Evolutionary conservation across 2,329 filamentous ascomycete genomes (phyloP).

Genomic region (Sclerotinia trifoliorum): DNA sequence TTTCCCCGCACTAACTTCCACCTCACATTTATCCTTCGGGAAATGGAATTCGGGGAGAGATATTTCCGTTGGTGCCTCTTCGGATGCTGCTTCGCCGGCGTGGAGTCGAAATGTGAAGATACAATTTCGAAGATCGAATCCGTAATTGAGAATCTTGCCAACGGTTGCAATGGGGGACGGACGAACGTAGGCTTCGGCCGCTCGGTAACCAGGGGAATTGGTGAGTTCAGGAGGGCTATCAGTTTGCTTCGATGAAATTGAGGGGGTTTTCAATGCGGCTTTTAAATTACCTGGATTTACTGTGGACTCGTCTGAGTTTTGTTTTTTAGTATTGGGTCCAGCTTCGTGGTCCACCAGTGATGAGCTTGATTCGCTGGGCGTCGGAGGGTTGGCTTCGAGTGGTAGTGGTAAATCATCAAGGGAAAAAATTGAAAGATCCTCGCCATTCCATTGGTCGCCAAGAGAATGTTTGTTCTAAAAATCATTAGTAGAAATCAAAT

Average conservation of each 20-base stretch:
- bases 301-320: conserved; percentile 52
- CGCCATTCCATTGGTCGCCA: conserved; percentile 96
- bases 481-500: conserved; percentile 28
- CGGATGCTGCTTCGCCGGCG: conserved; percentile 56
- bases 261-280: conserved; percentile 65
- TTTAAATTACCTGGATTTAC: conserved; percentile 77
- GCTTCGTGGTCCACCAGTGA: conserved; percentile 45
- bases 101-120: conserved; percentile 71
- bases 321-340: conserved; percentile 41
- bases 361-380: conserved; percentile 48
- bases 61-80: conserved; percentile 73
- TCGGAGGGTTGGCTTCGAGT: conserved; percentile 50
- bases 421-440: conserved; percentile 90
- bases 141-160: conserved; percentile 68
- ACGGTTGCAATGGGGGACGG: conserved; percentile 75
- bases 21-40: conserved; percentile 66
- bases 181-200: conserved; percentile 88
- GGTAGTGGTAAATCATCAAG: conserved; percentile 70
- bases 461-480: conserved; percentile 77
- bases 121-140: conserved; percentile 79
- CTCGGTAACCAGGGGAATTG: conserved; percentile 73
- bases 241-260: conserved; percentile 59
- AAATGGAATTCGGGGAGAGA: conserved; percentile 94
- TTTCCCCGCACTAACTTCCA: conserved; percentile 80
- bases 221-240: conserved; percentile 56